A percentile compares a stretch with the other conserved stretches of the same genome.
Conservation (phyloP, 257 asterid species). For the Nicotiana tomentosiformis region DNA sequence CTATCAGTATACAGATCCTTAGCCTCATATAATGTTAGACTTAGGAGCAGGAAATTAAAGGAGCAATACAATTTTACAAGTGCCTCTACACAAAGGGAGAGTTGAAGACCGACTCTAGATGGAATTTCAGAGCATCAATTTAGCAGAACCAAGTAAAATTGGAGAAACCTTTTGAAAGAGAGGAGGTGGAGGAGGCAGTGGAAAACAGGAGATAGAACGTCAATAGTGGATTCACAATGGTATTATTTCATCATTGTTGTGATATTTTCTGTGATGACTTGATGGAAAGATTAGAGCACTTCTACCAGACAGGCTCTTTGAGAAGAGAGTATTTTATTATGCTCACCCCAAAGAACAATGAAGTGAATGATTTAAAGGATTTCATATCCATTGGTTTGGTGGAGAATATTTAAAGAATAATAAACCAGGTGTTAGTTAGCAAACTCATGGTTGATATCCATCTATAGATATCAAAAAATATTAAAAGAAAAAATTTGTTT, state of each 20-base stretch:
- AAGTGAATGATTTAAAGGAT: neutral
- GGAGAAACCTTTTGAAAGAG: neutral
- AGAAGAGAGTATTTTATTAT: neutral
- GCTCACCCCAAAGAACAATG: neutral
- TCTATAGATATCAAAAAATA: neutral
- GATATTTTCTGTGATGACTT: neutral
- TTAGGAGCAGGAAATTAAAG: neutral
- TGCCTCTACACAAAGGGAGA: neutral
- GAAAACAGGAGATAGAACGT: neutral
- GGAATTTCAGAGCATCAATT: neutral
- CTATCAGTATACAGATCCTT: neutral
- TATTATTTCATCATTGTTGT: neutral
- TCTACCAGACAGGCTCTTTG: neutral
- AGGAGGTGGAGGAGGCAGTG: neutral
- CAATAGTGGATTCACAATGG: neutral
- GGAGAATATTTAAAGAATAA: neutral
- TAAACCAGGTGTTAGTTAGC: neutral
- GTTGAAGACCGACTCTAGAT: neutral
- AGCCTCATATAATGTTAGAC: neutral
- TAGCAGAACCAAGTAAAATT: neutral
- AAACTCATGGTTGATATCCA: too few species aligned
- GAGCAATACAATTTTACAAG: neutral
- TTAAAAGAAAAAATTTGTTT: neutral
- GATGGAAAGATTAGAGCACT: neutral
- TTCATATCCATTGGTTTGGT: neutral